Conservation (phyloP, 2,329 filamentous ascomycete genomes). For the Hypoxylon sp. region DNA sequence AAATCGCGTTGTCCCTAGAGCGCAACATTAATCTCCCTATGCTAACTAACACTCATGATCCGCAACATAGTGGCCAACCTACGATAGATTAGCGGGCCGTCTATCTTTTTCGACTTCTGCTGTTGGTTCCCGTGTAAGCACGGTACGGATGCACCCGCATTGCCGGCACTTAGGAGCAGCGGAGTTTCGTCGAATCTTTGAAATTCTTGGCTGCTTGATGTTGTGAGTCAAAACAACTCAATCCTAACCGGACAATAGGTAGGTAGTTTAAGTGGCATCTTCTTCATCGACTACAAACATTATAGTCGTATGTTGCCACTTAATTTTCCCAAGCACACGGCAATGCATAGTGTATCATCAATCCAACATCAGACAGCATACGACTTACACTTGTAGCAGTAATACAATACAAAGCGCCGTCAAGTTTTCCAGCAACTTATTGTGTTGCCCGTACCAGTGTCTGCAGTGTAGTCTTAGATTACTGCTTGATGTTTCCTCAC, state of each 20-base stretch:
- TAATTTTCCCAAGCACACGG: neutral
- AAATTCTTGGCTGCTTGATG: no score
- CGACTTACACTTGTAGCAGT: neutral
- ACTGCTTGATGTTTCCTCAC: no score
- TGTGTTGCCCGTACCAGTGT: neutral
- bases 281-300: neutral
- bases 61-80: neutral
- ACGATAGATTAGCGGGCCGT: neutral
- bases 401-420: neutral
- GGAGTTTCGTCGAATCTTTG: slow-evolving; percentile 4
- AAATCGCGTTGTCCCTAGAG: neutral
- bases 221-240: neutral
- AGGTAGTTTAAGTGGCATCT: neutral
- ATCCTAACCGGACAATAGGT: neutral
- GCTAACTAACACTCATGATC: neutral
- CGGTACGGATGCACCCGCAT: slow-evolving; percentile 11
- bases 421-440: neutral
- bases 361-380: neutral
- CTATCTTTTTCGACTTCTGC: neutral
- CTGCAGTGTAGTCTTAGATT: no score
- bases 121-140: neutral
- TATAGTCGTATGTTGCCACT: neutral
- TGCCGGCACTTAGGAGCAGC: slow-evolving; percentile 8
- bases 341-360: no score
- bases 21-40: neutral